These are phyloP conservation scores for Pulveroboletus ravenelii DNA, from an alignment of 768 basidiomycete species.

Conservation along the genomic window DNA sequence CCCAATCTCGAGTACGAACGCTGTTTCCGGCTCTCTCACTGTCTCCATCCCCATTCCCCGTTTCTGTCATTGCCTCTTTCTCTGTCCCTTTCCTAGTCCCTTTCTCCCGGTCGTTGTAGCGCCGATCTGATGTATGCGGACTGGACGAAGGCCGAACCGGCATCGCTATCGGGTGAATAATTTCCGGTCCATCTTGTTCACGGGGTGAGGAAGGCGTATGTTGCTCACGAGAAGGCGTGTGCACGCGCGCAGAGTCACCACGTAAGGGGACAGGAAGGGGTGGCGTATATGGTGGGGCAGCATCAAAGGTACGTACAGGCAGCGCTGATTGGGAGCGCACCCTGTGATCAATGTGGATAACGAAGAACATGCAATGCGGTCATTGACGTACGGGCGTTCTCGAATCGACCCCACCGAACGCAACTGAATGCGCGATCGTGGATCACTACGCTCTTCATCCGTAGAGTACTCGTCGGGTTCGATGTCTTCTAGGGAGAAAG, in stretches of 20 bases:
- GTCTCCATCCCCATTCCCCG: background rate
- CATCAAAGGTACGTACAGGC: conserved; percentile 21
- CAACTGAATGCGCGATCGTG: conserved; percentile 8
- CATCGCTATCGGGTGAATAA: conserved; percentile 27
- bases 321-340: conserved; percentile 26
- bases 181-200: conserved; percentile 19
- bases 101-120: background rate
- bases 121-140: conserved; percentile 21
- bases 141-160: conserved; percentile 6
- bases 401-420: conserved; percentile 17
- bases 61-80: background rate
- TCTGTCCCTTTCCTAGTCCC: background rate
- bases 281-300: conserved; percentile 8
- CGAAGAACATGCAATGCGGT: background rate
- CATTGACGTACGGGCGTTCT: conserved; percentile 22
- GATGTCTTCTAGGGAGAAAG: conserved; percentile 9
- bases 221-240: too few relatives aligned
- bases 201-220: conserved; percentile 19
- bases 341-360: conserved; percentile 18
- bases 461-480: conserved; percentile 8
- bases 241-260: conserved; percentile 8
- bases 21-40: background rate
- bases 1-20: conserved; percentile 1
- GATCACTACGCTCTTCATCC: conserved; percentile 2
- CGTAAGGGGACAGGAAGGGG: conserved; percentile 23